Evolutionary conservation across 176 grass and related monocot genomes (phyloP).

Genomic region (Poa pratensis): DNA sequence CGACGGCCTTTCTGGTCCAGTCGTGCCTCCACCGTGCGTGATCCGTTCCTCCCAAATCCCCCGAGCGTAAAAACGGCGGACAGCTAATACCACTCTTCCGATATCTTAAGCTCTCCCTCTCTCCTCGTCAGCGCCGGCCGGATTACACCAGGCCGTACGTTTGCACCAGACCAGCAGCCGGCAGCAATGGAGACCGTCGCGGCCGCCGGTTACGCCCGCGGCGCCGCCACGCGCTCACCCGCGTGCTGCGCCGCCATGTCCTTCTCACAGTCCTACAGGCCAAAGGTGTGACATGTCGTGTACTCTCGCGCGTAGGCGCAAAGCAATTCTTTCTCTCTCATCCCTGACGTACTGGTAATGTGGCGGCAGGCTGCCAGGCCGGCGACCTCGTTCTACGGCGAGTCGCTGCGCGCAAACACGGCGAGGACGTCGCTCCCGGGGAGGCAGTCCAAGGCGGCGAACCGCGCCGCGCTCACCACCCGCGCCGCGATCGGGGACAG

Average conservation of each 20-base stretch:
- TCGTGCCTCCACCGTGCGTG: slow-evolving; percentile 28
- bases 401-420: slow-evolving; percentile 59
- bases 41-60: slow-evolving; percentile 32
- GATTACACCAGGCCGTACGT: not conserved
- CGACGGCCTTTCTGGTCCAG: slow-evolving; percentile 57
- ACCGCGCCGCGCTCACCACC: slow-evolving; percentile 55
- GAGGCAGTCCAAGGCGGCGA: slow-evolving; percentile 50
- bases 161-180: not conserved
- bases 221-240: slow-evolving; percentile 51
- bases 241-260: slow-evolving; percentile 61
- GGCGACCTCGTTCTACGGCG: slow-evolving; percentile 66
- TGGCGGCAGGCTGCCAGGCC: slow-evolving; percentile 36
- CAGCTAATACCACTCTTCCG: not conserved
- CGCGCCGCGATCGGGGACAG: slow-evolving; percentile 92
- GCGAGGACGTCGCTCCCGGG: slow-evolving; percentile 30
- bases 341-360: not conserved
- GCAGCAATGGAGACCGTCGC: slow-evolving; percentile 78
- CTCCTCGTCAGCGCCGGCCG: not conserved
- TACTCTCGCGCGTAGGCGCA: not conserved
- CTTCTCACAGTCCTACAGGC: slow-evolving; percentile 61
- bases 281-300: slow-evolving; percentile 39
- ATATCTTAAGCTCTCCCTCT: not conserved
- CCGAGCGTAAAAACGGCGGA: not conserved
- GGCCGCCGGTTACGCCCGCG: slow-evolving; percentile 61
- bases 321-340: not conserved